Evolutionary conservation across 2,329 filamentous ascomycete species (phyloP), one percentile per base, ranked within the genome.

Genomic region (Scedosporium boydii): DNA sequence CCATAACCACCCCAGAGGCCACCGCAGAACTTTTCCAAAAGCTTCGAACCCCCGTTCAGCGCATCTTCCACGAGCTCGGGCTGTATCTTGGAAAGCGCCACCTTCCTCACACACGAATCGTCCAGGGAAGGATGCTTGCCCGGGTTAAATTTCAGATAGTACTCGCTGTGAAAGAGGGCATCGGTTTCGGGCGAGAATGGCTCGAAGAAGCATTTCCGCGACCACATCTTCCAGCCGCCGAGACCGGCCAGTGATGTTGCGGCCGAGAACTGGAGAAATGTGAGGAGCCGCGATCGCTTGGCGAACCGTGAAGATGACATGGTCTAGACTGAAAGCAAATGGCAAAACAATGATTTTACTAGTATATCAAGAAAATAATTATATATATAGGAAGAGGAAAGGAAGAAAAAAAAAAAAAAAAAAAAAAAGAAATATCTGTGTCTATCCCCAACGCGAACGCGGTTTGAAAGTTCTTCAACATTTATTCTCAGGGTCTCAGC

Each of bases 1-100:
- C 65, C 65, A 27, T 66, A 65, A 44, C 64, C 41, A 9, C 65
- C 65, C 60, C 64, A 66, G 1, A 66, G 57, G 21, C 64, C 65
- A 3, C 59, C 62, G 3, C 58, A 58, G 16, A 64, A 66, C 27
- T 58, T 18, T 23, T 66, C 64, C 12, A 66, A 38, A 3, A 66
- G 46, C 16, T 38, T 63, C n/a, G 58, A 60, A 1, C 65, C 64
- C 0, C 65, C 64, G 4, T 27, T 29, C 7, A 59, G 27, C 29
- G 64, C 65, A 16, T 64, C 63, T 14, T 63, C 61, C 9, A 66
- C 26, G 38, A 66, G 58, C 6, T 59, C 62, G 7, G 65, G 62
- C 27, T 60, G 51, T 12, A 64, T n/a, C 12, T 63, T 44, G 14
- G 59, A 48, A 26, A 57, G 63, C 0, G 59, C 6, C 9, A 66